Percentiles rank a stretch among this genome's conserved stretches.
These are phyloP conservation scores for Astrocystis sublimbata DNA, from an alignment of 495 filamentous ascomycete genomes.

Conservation along the genomic window DNA sequence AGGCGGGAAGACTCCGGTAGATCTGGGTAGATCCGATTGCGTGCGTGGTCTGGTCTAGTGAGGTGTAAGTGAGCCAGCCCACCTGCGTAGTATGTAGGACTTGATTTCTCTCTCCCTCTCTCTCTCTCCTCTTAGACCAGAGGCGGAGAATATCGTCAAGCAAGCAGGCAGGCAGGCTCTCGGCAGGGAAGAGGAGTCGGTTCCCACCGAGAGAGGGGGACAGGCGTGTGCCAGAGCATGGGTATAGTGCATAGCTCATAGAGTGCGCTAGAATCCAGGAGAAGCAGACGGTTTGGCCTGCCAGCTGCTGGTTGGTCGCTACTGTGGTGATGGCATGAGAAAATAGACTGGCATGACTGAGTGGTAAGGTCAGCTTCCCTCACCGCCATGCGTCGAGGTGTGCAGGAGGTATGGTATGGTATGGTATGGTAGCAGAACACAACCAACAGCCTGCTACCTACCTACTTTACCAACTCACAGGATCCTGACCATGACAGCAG, in stretches of 20 bases:
- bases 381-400: constrained; percentile 20
- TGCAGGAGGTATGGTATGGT: neutral
- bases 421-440: neutral
- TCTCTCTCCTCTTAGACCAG: no score
- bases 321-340: neutral
- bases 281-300: neutral
- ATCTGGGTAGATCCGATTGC: constrained; percentile 14
- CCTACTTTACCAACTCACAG: no score
- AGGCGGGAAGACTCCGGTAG: constrained; percentile 18
- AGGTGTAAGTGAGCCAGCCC: no score
- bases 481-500: no score
- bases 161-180: neutral
- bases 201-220: no score
- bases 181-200: no score
- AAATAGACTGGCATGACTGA: no score
- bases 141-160: neutral
- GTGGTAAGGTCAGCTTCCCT: constrained; percentile 13
- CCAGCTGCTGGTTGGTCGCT: constrained; percentile 9
- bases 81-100: no score
- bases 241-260: no score
- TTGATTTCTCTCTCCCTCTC: neutral
- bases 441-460: neutral
- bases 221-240: no score
- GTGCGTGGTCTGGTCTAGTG: no score
- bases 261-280: constrained; percentile 1